Percentiles rank a stretch among this genome's conserved stretches.
Evolutionary conservation across 2,329 filamentous ascomycete genomes (phyloP).

Genomic region (Leptodontidium sp.): DNA sequence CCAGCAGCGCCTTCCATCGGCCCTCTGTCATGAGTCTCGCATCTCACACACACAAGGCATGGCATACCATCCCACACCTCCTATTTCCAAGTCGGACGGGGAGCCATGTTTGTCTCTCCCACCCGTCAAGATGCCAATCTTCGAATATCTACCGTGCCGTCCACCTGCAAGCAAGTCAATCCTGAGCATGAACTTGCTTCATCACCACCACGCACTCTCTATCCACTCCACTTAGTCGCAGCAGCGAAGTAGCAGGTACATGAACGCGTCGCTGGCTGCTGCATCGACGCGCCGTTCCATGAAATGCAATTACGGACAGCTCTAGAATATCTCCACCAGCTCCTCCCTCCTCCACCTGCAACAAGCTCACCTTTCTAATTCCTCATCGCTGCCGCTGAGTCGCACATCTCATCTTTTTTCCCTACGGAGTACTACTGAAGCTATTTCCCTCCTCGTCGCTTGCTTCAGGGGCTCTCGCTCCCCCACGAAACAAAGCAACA

Average conservation of each 20-base stretch:
- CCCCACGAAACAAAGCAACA: conserved; percentile 12
- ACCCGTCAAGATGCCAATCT: neutral
- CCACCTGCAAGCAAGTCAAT: neutral
- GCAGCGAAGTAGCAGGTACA: conserved; percentile 10
- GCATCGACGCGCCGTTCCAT: conserved; percentile 1
- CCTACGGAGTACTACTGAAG: neutral
- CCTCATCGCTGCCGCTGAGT: neutral
- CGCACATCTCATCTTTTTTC: neutral
- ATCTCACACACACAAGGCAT: neutral
- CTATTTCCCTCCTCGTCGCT: neutral
- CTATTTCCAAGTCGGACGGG: too few relatives aligned
- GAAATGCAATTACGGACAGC: neutral
- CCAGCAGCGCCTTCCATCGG: conserved; percentile 12
- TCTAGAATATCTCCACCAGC: neutral
- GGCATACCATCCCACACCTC: too few relatives aligned
- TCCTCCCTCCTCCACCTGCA: neutral
- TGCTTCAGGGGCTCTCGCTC: neutral
- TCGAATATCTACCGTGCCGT: conserved; percentile 10
- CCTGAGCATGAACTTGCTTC: neutral
- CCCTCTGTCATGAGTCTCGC: neutral
- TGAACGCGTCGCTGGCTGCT: conserved; percentile 1
- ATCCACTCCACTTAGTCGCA: conserved; percentile 2
- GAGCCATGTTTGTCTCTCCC: neutral
- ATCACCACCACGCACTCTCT: neutral
- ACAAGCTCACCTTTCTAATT: neutral